phyloP scores from a whole-genome alignment of 148 eudicot genomes.

The Fallopia convolvulus region DNA sequence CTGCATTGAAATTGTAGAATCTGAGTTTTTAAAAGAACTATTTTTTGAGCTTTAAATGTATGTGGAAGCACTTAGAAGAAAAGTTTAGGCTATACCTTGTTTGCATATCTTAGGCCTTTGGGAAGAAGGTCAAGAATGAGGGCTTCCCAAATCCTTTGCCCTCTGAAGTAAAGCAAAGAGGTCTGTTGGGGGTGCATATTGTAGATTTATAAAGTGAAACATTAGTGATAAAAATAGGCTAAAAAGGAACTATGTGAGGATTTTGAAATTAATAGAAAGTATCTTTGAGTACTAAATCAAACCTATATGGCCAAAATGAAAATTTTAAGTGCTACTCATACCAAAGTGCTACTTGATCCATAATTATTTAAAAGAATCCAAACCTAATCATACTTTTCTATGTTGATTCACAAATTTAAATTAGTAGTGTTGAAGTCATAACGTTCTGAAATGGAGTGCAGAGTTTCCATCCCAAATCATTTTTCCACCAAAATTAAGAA shows the following conservation, averaged over 20 bases:
- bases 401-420: neutral
- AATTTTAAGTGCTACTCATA: no score
- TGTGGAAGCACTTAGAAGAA: neutral
- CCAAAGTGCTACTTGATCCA: no score
- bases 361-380: no score
- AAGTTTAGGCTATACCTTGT: constrained; percentile 39
- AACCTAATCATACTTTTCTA: neutral
- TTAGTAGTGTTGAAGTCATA: no score
- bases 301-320: no score
- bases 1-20: constrained; percentile 21
- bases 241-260: no score
- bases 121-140: constrained; percentile 82
- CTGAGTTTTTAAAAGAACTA: neutral
- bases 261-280: no score
- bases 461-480: no score
- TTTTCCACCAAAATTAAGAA: neutral
- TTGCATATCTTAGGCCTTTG: constrained; percentile 61
- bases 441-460: neutral
- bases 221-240: no score
- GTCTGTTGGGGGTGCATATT: constrained; percentile 35
- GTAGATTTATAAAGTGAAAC: no score
- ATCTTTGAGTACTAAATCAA: no score
- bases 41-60: neutral
- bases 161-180: constrained; percentile 78
- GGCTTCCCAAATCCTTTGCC: constrained; percentile 88